These are phyloP conservation scores for Dendrocalamus latiflorus DNA, from an alignment of 202 grass and related monocot species.

Conservation along the genomic window DNA sequence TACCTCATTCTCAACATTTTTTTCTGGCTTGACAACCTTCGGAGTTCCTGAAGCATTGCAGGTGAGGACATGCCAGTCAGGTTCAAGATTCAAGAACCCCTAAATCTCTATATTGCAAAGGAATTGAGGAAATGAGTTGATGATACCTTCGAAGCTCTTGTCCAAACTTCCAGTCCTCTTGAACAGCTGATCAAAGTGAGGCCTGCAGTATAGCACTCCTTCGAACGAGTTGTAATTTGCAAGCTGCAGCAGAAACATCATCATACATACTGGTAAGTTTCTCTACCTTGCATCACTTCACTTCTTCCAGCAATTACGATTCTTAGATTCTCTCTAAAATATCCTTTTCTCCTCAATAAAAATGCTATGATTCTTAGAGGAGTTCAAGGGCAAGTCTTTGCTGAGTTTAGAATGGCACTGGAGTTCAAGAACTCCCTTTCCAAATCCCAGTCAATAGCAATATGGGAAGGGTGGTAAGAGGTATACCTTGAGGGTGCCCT, in stretches of 20 bases:
- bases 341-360: neutral
- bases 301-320: neutral
- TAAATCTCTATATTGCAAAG: neutral
- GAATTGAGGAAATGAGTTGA: neutral
- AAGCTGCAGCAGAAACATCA: conserved; percentile 40
- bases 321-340: neutral
- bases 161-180: conserved; percentile 96
- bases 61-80: conserved; percentile 7
- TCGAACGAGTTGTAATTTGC: conserved; percentile 96
- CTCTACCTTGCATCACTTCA: neutral
- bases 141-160: conserved; percentile 93
- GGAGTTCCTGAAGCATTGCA: conserved; percentile 69
- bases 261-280: neutral
- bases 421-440: neutral
- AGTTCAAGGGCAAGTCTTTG: neutral
- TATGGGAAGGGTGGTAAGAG: neutral
- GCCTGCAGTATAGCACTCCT: conserved; percentile 95
- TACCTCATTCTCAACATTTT: conserved; percentile 65
- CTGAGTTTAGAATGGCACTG: neutral
- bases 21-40: conserved; percentile 92
- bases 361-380: neutral
- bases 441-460: neutral
- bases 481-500: conserved; percentile 87
- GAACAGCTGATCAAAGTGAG: conserved; percentile 94
- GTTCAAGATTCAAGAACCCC: neutral